phyloP scores from a whole-genome alignment of 176 grass and related monocot genomes.

The bread wheat (Triticum aestivum) region IWGSC_CS_RefSeq_v2.1 NC_057801.1:831881000-831881499 shows the following conservation, averaged over 20 bases:
- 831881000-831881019: slow-evolving; percentile 40
- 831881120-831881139: background rate
- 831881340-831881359: too few species aligned
- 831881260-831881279: background rate
- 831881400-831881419: too few species aligned
- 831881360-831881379: too few species aligned
- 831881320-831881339: background rate
- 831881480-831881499: too few species aligned
- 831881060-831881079: background rate
- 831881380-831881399: too few species aligned
- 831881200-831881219: background rate
- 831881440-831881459: too few species aligned
- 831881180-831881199: background rate
- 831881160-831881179: slow-evolving; percentile 1
- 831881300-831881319: background rate
- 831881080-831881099: background rate
- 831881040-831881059: slow-evolving; percentile 30
- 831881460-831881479: too few species aligned
- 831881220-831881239: background rate
- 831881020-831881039: slow-evolving; percentile 36
- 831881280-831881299: background rate
- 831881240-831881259: background rate
- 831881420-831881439: too few species aligned
- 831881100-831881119: background rate
- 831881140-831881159: background rate